Conservation (phyloP, 805 yeast genomes). For the Candida glaebosa region DNA sequence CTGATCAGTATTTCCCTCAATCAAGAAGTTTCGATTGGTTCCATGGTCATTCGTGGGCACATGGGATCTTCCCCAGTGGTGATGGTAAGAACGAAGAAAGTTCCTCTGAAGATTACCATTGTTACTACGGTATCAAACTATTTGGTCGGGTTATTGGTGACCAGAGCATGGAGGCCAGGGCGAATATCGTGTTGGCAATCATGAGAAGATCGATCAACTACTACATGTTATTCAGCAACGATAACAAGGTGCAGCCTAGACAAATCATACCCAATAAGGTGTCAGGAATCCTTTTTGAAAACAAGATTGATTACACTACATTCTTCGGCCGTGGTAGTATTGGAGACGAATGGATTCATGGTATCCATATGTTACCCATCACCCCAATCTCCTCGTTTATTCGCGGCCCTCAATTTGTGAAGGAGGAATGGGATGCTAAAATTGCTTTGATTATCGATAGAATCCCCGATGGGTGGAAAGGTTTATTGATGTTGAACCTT, state of each 20-base stretch:
- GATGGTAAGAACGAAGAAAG: conserved; percentile 80
- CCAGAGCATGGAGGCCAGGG: conserved; percentile 48
- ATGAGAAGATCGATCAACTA: conserved; percentile 50
- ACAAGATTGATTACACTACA: conserved; percentile 69
- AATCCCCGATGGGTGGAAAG: conserved; percentile 69
- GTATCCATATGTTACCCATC: conserved; percentile 74
- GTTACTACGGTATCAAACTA: conserved; percentile 63
- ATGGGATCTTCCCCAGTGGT: conserved; percentile 64
- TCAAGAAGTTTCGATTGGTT: conserved; percentile 72
- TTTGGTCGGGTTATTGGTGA: conserved; percentile 60
- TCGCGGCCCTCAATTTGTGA: conserved; percentile 50
- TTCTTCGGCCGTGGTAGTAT: conserved; percentile 66
- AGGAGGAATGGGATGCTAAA: conserved; percentile 61
- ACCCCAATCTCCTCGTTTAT: conserved; percentile 65
- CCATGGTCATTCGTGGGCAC: conserved; percentile 78
- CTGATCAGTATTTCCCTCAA: conserved; percentile 60
- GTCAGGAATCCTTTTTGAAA: conserved; percentile 71
- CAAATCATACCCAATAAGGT: conserved; percentile 60
- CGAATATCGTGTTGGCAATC: conserved; percentile 59
- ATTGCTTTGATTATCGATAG: conserved; percentile 41
- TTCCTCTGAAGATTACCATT: conserved; percentile 71
- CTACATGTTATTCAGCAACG: conserved; percentile 53
- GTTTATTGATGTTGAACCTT: conserved; percentile 65
- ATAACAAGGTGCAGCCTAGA: conserved; percentile 54
- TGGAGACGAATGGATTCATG: conserved; percentile 64